These are phyloP conservation scores for Leccinum imitatum DNA, from an alignment of 768 basidiomycete genomes.

Conservation along the genomic window DNA sequence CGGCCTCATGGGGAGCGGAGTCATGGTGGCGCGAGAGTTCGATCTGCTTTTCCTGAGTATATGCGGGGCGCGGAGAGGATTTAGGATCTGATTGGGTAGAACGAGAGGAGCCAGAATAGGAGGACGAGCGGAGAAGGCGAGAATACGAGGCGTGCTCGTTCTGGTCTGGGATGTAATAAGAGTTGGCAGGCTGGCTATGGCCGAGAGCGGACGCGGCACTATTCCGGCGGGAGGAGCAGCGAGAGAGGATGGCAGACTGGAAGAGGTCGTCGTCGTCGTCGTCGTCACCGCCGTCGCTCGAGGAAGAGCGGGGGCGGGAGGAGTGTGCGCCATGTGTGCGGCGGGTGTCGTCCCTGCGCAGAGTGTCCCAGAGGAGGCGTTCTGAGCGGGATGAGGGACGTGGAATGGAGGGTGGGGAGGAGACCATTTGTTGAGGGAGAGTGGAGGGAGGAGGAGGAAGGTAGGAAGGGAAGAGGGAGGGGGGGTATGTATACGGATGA, in stretches of 20 bases:
- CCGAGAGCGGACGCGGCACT: constrained; percentile 22
- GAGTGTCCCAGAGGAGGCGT: constrained; percentile 54
- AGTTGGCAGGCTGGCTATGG: constrained; percentile 12
- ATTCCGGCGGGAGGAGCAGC: constrained; percentile 19
- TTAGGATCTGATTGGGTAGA: constrained; percentile 23
- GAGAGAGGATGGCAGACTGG: constrained; percentile 29
- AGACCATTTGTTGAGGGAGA: constrained; percentile 11
- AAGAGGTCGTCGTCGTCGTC: constrained; percentile 29
- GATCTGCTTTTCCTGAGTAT: constrained; percentile 21
- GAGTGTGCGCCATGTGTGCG: constrained; percentile 25
- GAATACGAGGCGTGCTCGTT: constrained; percentile 27
- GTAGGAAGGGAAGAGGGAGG: not conserved
- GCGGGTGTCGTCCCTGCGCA: constrained; percentile 48
- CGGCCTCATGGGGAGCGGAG: constrained; percentile 51
- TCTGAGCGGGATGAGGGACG: constrained; percentile 54
- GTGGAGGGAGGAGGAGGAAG: constrained; percentile 9
- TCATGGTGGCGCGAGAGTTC: constrained; percentile 26
- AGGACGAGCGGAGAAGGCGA: constrained; percentile 26
- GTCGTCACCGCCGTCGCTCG: constrained; percentile 24
- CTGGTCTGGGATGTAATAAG: constrained; percentile 36
- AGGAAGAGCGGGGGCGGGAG: constrained; percentile 27
- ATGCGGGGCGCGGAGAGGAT: constrained; percentile 12
- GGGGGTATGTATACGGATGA: constrained; percentile 25
- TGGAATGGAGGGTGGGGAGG: constrained; percentile 14
- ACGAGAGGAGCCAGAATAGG: constrained; percentile 28